Conservation (phyloP, 169 alveolate species). For the Cryptosporidium andersoni region DNA sequence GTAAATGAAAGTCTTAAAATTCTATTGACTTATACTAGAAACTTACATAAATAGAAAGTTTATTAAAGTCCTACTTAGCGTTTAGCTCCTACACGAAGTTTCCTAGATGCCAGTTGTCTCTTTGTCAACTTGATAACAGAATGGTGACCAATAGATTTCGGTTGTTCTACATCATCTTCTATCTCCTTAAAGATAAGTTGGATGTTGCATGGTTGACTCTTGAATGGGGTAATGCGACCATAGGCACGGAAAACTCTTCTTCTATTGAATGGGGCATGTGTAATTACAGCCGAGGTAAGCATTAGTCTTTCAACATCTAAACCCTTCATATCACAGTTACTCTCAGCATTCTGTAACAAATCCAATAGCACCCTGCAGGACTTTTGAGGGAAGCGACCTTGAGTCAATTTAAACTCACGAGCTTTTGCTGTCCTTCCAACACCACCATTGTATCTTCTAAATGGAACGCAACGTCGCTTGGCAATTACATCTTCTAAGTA, state of each 20-base stretch:
- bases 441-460: constrained; percentile 94
- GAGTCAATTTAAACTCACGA: constrained; percentile 90
- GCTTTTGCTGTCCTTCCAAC: constrained; percentile 98
- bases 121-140: constrained; percentile 79
- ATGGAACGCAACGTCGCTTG: constrained; percentile 95
- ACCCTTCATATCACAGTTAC: constrained; percentile 96
- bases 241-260: constrained; percentile 99
- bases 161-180: constrained; percentile 82
- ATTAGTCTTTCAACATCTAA: constrained; percentile 89
- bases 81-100: constrained; percentile 75
- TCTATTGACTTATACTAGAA: not conserved
- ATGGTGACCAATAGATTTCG: constrained; percentile 74
- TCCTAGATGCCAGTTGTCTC: constrained; percentile 82
- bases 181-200: constrained; percentile 87
- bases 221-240: constrained; percentile 95
- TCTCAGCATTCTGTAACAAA: constrained; percentile 91
- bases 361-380: constrained; percentile 90
- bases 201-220: constrained; percentile 89
- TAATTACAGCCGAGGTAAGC: constrained; percentile 91
- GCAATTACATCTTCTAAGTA: constrained; percentile 95
- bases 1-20: too few relatives aligned
- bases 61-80: not conserved
- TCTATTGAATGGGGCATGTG: constrained; percentile 95
- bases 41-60: not conserved
- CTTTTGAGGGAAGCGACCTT: constrained; percentile 99